Base-by-base conservation (phyloP, 2,329 filamentous ascomycete genomes). In the Helicocarpus griseus region DNA sequence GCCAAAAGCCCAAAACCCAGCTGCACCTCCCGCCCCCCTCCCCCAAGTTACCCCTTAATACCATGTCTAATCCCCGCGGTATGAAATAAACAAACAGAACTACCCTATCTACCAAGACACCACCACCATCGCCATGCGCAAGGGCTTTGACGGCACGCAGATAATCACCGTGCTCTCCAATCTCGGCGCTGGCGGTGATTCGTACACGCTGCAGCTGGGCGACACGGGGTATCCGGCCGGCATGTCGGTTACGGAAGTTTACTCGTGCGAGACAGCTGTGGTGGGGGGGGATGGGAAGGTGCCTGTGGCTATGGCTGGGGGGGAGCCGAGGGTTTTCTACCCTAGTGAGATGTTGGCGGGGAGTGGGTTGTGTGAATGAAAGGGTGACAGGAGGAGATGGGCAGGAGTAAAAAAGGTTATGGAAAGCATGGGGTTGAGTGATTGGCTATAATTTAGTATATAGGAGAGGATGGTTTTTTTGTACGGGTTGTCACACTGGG, bases 181-280 rank as follows among this genome's bases (percentile, higher is more conserved):
- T 45, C 69, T 71, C n/a, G 72, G 74, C 46, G 57, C 60, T 48
- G 61, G 68, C 9, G 67, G 69, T 43, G 52, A 56, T 17, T 54
- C 55, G 8, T 77, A 75, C 55, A 70, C 63, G n/a, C 61, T 79
- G 17, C 74, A 66, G 14, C 67, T 77, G 59, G 67, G 70, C 50
- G 50, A 28, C 17, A 77, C 77, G 19, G 57, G 50, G 44, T 53
- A 61, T 5, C 51, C 51, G 7, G 63, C 64, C 3, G 61, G 56
- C 3, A 52, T 58, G 24, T 13, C 0, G 3, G 13, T 26, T 36
- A 67, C 66, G 8, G 71, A 74, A 50, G 55, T 73, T 5, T 52
- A 70, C 13, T 60, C 57, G 5, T 73, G 71, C 57, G 53, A 54
- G 8, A 55, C 54, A 39, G 46, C 55, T 33, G 60, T 55, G 4